A percentile compares a stretch with the other conserved stretches of the same genome.
These are phyloP conservation scores for Hyaloscypha hepaticicola DNA, from an alignment of 495 filamentous ascomycete species.

Conservation along the genomic window DNA sequence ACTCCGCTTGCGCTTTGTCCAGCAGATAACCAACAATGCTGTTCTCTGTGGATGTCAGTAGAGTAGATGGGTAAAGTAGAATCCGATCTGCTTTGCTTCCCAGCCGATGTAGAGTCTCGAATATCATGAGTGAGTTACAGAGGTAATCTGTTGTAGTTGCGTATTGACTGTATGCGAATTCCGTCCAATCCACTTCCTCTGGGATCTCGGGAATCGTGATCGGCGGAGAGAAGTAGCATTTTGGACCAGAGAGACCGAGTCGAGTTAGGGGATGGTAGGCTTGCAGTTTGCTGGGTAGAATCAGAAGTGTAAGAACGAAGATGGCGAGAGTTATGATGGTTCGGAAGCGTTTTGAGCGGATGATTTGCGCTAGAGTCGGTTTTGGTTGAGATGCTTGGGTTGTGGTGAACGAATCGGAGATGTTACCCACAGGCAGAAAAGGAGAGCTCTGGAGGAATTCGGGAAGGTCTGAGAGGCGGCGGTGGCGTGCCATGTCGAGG, in stretches of 20 bases:
- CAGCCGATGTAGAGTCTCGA: slow-evolving; percentile 59
- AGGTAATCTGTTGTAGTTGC: slow-evolving; percentile 67
- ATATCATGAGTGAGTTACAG: slow-evolving; percentile 76
- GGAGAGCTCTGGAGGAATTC: slow-evolving; percentile 23
- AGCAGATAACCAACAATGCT: slow-evolving; percentile 47
- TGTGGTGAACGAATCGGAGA: background rate
- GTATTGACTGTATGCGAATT: slow-evolving; percentile 70
- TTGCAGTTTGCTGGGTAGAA: too few species aligned
- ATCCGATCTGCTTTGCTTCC: slow-evolving; percentile 56
- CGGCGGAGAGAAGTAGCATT: slow-evolving; percentile 12
- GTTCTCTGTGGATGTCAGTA: slow-evolving; percentile 15
- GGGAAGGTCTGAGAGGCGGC: slow-evolving; percentile 6
- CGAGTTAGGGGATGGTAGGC: background rate
- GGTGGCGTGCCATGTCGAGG: background rate
- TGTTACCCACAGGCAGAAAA: background rate
- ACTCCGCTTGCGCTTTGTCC: slow-evolving; percentile 55
- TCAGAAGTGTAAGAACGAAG: background rate
- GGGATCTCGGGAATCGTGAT: background rate
- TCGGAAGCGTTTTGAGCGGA: slow-evolving; percentile 10
- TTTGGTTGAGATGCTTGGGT: background rate
- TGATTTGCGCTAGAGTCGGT: slow-evolving; percentile 10
- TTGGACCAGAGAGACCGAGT: slow-evolving; percentile 8
- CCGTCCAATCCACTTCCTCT: slow-evolving; percentile 51
- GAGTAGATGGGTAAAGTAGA: background rate
- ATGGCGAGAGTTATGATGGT: background rate